Evolutionary conservation across 495 filamentous ascomycete species (phyloP), one percentile per base, ranked within the genome.

Genomic region (Penicillium odoratum): DNA sequence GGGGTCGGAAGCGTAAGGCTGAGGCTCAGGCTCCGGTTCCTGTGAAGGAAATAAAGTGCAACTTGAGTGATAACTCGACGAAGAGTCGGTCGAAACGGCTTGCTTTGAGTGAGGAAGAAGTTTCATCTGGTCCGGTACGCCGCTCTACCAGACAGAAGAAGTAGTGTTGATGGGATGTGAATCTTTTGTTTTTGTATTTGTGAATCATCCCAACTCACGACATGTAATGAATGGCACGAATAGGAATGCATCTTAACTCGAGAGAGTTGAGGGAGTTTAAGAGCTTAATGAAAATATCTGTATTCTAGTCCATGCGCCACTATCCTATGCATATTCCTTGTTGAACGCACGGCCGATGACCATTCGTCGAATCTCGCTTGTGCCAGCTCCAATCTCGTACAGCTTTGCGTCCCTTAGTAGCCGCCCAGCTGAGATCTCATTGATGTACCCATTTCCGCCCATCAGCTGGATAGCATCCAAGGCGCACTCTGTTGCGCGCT

Each of bases 371-470:
- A 98, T 86, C 79, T 98, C 94, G 58, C 91, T 95, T 8, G 94
- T 98, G 11, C 94, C 94, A 13, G 94, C 94, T 2, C 94, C 94
- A 74, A 98, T 98, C 78, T 98, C 95, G 75, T 98, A 98, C 66
- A 98, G 69, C 65, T 91, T 91, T 13, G 88, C 87, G 77, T 98
- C 94, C 51, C 94, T 76, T 55, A 98, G 73, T 54, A 98, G 74
- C 46, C 94, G 78, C 21, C 92, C 93, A 7, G 90, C 93, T 0
- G 92, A 86, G 70, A 98, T 89, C 78, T 98, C 94, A 73, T 97
- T 96, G 61, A 94, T 81, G 71, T 98, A 98, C 5, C 94, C 94
- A 82, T 91, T 98, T 3, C 94, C 94, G 30, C 94, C 94, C 74
- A 98, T 82, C 31, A 96, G 78, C 74, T 98, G 94, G 53, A 98